Percentiles rank a stretch among this genome's conserved stretches.
Evolutionary conservation across 2,329 filamentous ascomycete species (phyloP).

Genomic region (Celoporthe dispersa): DNA sequence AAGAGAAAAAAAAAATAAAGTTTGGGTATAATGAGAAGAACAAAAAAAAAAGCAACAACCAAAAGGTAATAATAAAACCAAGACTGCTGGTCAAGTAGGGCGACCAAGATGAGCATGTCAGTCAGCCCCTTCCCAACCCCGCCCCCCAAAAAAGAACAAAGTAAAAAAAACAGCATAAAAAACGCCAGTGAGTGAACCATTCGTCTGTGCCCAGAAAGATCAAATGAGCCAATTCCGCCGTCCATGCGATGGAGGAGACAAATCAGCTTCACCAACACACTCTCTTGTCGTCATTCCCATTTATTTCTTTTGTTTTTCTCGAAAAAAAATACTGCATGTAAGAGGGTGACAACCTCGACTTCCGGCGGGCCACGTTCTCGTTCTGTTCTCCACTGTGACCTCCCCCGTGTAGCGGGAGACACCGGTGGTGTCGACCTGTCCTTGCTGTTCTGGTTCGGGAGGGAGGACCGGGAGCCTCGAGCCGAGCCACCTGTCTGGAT

Average conservation of each 20-base stretch:
- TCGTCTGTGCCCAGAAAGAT: constrained; percentile 1
- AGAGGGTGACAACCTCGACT: constrained; percentile 12
- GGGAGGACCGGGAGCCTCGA: background rate
- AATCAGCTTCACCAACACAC: background rate
- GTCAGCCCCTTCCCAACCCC: background rate
- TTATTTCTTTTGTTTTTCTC: background rate
- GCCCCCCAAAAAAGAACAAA: no score
- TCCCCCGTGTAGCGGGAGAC: background rate
- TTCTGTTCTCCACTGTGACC: background rate
- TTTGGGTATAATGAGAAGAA: constrained; percentile 23
- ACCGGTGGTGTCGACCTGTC: background rate
- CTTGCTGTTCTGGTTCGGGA: background rate
- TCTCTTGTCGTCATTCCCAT: background rate
- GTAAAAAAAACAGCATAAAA: no score
- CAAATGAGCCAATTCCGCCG: no score
- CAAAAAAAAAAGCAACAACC: constrained; percentile 7
- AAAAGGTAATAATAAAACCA: constrained; percentile 9
- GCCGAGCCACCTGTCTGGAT: constrained; percentile 13
- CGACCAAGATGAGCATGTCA: constrained; percentile 5
- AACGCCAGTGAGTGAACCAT: constrained; percentile 22
- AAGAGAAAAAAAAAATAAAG: background rate
- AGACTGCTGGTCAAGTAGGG: constrained; percentile 13
- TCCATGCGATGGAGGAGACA: no score
- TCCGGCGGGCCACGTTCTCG: background rate
- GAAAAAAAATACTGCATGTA: constrained; percentile 9